These are phyloP conservation scores for Xylariaceae sp. DNA, from an alignment of 2,329 filamentous ascomycete species.

Conservation along the genomic window DNA sequence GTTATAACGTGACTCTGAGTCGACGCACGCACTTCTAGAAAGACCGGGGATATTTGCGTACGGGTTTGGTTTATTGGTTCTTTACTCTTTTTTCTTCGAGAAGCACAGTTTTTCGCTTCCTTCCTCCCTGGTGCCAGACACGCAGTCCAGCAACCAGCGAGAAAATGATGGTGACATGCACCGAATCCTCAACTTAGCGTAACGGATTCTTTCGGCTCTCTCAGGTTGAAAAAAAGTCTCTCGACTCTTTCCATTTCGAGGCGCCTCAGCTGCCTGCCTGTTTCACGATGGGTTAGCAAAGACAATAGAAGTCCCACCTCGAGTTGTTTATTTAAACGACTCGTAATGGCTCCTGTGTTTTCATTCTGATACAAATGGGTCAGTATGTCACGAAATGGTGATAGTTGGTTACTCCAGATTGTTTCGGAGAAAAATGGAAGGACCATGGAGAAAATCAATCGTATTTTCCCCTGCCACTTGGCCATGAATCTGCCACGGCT, in stretches of 20 bases:
- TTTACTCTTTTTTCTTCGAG: not conserved
- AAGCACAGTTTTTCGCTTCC: not conserved
- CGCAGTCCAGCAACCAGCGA: slow-evolving; percentile 25
- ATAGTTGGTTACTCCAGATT: slow-evolving; percentile 13
- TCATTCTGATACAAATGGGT: not conserved
- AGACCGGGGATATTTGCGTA: not conserved
- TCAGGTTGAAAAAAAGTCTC: not conserved
- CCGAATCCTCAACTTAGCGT: slow-evolving; percentile 2
- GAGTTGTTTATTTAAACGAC: not conserved
- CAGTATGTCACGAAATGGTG: slow-evolving; percentile 4
- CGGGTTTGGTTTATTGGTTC: not conserved
- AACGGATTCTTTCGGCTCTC: not conserved
- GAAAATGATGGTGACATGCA: slow-evolving; percentile 26
- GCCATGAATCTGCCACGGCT: slow-evolving; percentile 18
- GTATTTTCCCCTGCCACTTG: slow-evolving; percentile 30
- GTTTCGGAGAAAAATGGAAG: slow-evolving; percentile 6
- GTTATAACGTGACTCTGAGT: too few relatives aligned
- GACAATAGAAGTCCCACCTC: not conserved
- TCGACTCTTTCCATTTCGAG: too few relatives aligned
- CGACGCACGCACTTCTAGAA: too few relatives aligned
- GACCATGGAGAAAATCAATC: slow-evolving; percentile 1
- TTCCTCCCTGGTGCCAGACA: slow-evolving; percentile 27
- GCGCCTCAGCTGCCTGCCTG: not conserved
- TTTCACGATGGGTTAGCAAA: slow-evolving; percentile 9
- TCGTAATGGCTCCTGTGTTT: too few relatives aligned